These are phyloP conservation scores for Hansenula sp. DNA, from an alignment of 1,139 yeast species.

Conservation along the genomic window DNA sequence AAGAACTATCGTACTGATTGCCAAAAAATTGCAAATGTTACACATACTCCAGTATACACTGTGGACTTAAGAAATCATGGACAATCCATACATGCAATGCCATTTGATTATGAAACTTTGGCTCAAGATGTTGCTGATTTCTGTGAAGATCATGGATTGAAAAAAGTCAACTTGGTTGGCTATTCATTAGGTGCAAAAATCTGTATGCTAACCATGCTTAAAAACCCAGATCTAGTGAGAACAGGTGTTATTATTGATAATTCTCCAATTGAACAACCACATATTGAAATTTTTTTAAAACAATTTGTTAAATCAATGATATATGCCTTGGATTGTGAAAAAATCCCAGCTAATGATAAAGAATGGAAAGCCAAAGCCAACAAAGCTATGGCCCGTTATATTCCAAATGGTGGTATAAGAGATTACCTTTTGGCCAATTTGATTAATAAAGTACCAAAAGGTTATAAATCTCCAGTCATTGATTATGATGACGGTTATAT, in stretches of 20 bases:
- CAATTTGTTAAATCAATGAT: conserved; percentile 20
- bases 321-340: conserved; percentile 12
- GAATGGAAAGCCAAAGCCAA: conserved; percentile 28
- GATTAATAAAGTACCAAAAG: conserved; percentile 15
- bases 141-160: conserved; percentile 26
- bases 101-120: conserved; percentile 37
- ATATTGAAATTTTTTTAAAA: conserved; percentile 17
- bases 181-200: conserved; percentile 54
- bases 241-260: conserved; percentile 43
- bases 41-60: conserved; percentile 32
- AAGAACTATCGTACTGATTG: conserved; percentile 37
- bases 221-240: conserved; percentile 33
- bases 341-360: conserved; percentile 19
- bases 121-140: conserved; percentile 37
- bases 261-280: conserved; percentile 33
- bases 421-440: conserved; percentile 22
- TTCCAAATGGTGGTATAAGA: conserved; percentile 27
- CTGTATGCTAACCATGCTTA: conserved; percentile 39
- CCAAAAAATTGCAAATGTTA: conserved; percentile 27
- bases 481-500: conserved; percentile 19
- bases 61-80: conserved; percentile 50
- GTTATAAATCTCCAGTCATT: conserved; percentile 13
- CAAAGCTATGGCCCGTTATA: conserved; percentile 16
- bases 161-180: conserved; percentile 36
- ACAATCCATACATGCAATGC: conserved; percentile 34